A percentile compares a stretch with the other conserved stretches of the same genome.
Conservation (phyloP, 1,284 basidiomycete genomes). For the Austroboletus niveus region DNA sequence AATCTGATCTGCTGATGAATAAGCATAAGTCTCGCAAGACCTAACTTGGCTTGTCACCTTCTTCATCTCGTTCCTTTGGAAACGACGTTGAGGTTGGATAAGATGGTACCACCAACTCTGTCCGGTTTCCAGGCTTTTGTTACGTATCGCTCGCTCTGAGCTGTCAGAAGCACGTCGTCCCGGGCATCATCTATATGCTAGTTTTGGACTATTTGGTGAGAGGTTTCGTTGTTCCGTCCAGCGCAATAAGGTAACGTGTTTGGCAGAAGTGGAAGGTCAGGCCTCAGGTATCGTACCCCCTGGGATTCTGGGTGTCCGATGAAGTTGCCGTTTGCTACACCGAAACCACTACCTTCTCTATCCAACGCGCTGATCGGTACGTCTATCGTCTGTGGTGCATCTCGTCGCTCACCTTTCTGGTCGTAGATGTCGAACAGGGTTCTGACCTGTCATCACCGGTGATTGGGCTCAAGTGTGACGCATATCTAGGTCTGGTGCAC, state of each 20-base stretch:
- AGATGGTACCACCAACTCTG: too few relatives aligned
- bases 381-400: neutral
- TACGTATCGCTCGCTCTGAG: too few relatives aligned
- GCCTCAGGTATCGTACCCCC: conserved; percentile 64
- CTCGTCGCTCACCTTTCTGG: neutral
- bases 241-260: conserved; percentile 3
- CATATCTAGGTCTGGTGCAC: conserved; percentile 75
- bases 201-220: too few relatives aligned
- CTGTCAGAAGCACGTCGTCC: too few relatives aligned
- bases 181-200: too few relatives aligned
- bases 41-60: too few relatives aligned
- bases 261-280: conserved; percentile 72
- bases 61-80: too few relatives aligned
- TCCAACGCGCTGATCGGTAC: conserved; percentile 79
- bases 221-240: neutral
- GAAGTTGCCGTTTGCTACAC: conserved; percentile 66
- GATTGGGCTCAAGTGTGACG: conserved; percentile 66
- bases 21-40: too few relatives aligned
- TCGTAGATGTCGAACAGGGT: conserved; percentile 85
- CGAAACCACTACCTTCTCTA: conserved; percentile 73
- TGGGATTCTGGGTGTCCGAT: conserved; percentile 46
- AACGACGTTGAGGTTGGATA: too few relatives aligned
- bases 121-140: too few relatives aligned
- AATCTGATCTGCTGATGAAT: too few relatives aligned
- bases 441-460: conserved; percentile 69